Base-by-base conservation (phyloP, 768 basidiomycete species). In the Tephrocybe sp. region DNA sequence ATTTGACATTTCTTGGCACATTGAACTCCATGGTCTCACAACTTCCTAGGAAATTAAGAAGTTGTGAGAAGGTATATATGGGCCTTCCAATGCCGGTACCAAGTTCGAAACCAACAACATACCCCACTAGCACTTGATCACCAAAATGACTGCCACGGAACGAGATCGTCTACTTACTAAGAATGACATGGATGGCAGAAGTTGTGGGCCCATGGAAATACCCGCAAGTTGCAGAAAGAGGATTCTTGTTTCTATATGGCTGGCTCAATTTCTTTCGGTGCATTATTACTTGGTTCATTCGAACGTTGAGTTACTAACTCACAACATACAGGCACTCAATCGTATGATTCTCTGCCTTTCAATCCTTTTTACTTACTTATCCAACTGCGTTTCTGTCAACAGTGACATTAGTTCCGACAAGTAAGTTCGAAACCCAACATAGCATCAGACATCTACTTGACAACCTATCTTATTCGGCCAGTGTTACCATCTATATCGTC, bases 371-470 rank as follows among this genome's bases (percentile, higher is more conserved):
- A n/a, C n/a, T n/a, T 14, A 22, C 35, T n/a, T 23, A 34, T 17
- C 31, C 36, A 45, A 45, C 20, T 45, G 11, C 17, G 17, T 20
- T 39, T 2, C 13, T 22, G 20, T n/a, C n/a, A 31, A 7, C 55
- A 88, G 88, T 82, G 34, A 88, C 89, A 6, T 62, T 91, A 45
- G 87, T 91, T 53, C 89, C 89, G 2, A 89, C 88, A 6, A 76
- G 88, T 88, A 67, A 50, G 80, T 61, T 34, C 26, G n/a, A 26
- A 26, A 7, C 26, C 7, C 7, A 26, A 26, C 4, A 4, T 26
- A 26, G 54, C 36, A 19, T 20, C 22, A 5, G 19, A 16, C 22
- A 14, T 30, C 2, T 26, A n/a, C 4, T 16, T 16, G 12, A 14
- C 38, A n/a, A 13, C 31, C 31, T n/a, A n/a, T n/a, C n/a, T n/a